Conservation (phyloP, 2,329 filamentous ascomycete species). For the Fusarium sp. region DNA sequence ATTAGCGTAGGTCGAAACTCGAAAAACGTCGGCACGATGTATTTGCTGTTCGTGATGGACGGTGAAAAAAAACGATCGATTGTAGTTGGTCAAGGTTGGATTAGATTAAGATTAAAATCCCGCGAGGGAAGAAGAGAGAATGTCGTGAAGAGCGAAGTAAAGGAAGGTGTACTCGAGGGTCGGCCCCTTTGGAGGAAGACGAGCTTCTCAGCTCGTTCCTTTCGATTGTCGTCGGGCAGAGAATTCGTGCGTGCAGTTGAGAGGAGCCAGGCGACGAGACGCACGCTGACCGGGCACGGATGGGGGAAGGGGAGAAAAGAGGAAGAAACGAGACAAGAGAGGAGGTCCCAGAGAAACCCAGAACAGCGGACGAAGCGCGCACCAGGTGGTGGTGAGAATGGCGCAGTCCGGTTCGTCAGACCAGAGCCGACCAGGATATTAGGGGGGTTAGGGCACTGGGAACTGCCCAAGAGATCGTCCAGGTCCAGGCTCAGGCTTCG, state of each 20-base stretch:
- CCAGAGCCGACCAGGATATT: conserved; percentile 20
- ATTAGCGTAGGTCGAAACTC: conserved; percentile 33
- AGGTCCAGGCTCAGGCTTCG: neutral
- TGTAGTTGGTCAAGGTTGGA: conserved; percentile 38
- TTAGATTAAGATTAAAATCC: conserved; percentile 45
- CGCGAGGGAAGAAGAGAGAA: conserved; percentile 33
- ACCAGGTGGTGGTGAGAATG: conserved; percentile 27
- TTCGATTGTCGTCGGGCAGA: conserved; percentile 39
- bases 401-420: conserved; percentile 16
- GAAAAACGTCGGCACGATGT: conserved; percentile 16
- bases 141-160: conserved; percentile 32
- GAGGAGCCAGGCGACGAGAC: conserved; percentile 40
- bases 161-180: conserved; percentile 36
- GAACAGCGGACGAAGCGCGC: conserved; percentile 18
- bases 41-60: conserved; percentile 22
- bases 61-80: conserved; percentile 36
- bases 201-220: conserved; percentile 41
- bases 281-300: conserved; percentile 42
- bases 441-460: conserved; percentile 31
- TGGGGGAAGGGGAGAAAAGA: conserved; percentile 22
- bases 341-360: conserved; percentile 30
- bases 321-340: conserved; percentile 27
- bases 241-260: conserved; percentile 26
- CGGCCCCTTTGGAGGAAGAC: conserved; percentile 26
- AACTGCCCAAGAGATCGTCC: conserved; percentile 17